Conservation (phyloP, 345 rosid species). For the Eucalyptus cloeziana region DNA sequence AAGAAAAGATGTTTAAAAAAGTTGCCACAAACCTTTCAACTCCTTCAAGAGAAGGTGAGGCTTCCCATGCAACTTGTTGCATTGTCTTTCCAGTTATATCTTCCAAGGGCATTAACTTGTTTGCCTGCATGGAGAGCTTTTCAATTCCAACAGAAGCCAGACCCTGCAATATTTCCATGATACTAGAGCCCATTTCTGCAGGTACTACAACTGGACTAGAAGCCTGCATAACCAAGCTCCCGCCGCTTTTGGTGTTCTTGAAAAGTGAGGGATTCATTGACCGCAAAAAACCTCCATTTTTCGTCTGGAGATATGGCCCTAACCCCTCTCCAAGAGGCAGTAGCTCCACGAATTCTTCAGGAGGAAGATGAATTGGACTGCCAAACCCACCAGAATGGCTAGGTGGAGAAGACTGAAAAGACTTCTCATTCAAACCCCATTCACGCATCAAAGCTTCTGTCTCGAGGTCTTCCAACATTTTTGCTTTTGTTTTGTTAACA, state of each 20-base stretch:
- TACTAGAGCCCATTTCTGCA: constrained; percentile 87
- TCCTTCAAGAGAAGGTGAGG: constrained; percentile 34
- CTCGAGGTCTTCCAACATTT: constrained; percentile 69
- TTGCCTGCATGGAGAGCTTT: constrained; percentile 91
- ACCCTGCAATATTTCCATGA: constrained; percentile 56
- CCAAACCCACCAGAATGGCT: constrained; percentile 32
- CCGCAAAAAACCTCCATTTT: constrained; percentile 72
- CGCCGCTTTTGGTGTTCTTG: constrained; percentile 46
- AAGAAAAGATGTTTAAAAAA: neutral
- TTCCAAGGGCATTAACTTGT: constrained; percentile 84
- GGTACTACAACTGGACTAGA: constrained; percentile 94
- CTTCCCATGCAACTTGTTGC: constrained; percentile 79
- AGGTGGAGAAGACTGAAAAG: constrained; percentile 65
- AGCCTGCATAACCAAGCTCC: constrained; percentile 89
- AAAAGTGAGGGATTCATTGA: constrained; percentile 75
- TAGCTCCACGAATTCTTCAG: constrained; percentile 42
- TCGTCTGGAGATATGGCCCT: constrained; percentile 77
- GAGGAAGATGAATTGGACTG: constrained; percentile 46
- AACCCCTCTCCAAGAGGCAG: constrained; percentile 80
- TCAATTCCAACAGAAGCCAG: constrained; percentile 88
- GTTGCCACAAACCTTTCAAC: constrained; percentile 32
- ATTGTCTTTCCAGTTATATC: constrained; percentile 88
- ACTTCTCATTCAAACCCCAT: constrained; percentile 79
- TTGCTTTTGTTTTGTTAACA: constrained; percentile 39
- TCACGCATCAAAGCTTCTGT: constrained; percentile 81